Evolutionary conservation across 108 stramenopile genomes (phyloP).

Genomic region (Fistulifera solaris): DNA sequence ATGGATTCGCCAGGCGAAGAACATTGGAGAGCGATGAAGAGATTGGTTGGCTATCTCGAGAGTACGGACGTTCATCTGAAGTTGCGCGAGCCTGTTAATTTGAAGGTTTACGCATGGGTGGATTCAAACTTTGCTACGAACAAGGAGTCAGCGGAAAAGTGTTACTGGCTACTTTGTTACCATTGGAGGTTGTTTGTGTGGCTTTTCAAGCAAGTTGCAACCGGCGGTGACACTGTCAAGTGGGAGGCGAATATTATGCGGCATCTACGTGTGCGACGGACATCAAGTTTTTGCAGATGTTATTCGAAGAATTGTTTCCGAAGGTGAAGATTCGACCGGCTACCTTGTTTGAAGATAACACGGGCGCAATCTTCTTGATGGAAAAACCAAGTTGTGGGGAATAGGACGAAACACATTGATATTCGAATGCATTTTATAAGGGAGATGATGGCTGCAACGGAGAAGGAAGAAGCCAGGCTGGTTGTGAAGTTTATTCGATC

Average conservation of each 20-base stretch:
- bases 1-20: conserved; percentile 7
- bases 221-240: conserved; percentile 1
- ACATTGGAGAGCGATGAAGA: conserved; percentile 5
- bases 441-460: conserved; percentile 4
- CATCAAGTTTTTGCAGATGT: conserved; percentile 14
- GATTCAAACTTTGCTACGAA: conserved; percentile 15
- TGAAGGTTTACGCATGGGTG: background rate
- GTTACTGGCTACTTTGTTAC: conserved; percentile 13
- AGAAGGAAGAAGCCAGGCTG: background rate
- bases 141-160: conserved; percentile 7
- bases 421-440: background rate
- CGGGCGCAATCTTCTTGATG: conserved; percentile 15
- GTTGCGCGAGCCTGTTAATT: conserved; percentile 4
- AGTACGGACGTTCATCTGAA: background rate
- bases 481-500: background rate
- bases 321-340: background rate
- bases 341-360: conserved; percentile 16
- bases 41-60: conserved; percentile 10
- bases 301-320: conserved; percentile 8
- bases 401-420: conserved; percentile 24
- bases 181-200: background rate
- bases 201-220: conserved; percentile 9
- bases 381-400: conserved; percentile 16
- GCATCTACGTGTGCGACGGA: conserved; percentile 7
- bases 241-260: conserved; percentile 16